These are phyloP conservation scores for Pseudisothecium myosuroides DNA, from an alignment of 225 moss, liverwort and hornwort genomes.

Conservation along the genomic window DNA sequence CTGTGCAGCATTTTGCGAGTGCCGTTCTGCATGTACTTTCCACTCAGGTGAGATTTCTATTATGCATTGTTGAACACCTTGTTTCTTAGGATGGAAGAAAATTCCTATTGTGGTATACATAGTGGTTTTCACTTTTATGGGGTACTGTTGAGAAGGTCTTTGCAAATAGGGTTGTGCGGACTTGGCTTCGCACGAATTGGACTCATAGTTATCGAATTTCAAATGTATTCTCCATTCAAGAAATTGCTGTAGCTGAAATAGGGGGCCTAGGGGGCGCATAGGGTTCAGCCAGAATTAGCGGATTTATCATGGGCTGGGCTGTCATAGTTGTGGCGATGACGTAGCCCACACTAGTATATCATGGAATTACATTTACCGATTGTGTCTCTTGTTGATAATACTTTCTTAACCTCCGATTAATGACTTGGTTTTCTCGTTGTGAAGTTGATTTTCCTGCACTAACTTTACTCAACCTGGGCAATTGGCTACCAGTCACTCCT, in stretches of 20 bases:
- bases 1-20: slow-evolving; percentile 97
- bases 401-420: neutral
- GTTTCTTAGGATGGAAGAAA: neutral
- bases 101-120: neutral
- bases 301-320: neutral
- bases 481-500: slow-evolving; percentile 62
- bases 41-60: slow-evolving; percentile 60
- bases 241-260: neutral
- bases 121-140: neutral
- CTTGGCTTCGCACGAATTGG: neutral
- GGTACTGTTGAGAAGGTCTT: neutral
- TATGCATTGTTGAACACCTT: neutral
- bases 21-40: slow-evolving; percentile 92
- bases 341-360: neutral
- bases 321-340: neutral
- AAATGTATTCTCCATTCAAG: neutral
- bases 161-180: neutral
- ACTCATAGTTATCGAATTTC: neutral
- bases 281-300: neutral
- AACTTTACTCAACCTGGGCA: neutral
- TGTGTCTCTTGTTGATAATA: neutral
- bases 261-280: too few relatives aligned
- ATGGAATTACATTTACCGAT: neutral
- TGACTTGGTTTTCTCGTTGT: neutral
- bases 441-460: neutral